Evolutionary conservation across 192 early-diverging fungal species (phyloP).

Genomic region (Coemansia sp.): DNA sequence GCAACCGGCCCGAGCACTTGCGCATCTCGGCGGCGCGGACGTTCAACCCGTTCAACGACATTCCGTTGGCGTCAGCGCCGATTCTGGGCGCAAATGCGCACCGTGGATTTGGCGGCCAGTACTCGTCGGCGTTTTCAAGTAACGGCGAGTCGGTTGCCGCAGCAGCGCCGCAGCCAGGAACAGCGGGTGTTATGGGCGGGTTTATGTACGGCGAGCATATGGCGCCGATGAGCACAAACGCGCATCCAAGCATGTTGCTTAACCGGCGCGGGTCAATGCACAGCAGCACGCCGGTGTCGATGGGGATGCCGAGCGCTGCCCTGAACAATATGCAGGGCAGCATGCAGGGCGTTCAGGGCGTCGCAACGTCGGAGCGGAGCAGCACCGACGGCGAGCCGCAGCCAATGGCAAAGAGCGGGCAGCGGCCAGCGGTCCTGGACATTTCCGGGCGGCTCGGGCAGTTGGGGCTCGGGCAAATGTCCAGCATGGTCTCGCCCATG

Average conservation of each 20-base stretch:
- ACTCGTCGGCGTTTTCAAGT: slow-evolving; percentile 39
- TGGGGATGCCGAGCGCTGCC: slow-evolving; percentile 17
- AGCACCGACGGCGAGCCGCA: slow-evolving; percentile 39
- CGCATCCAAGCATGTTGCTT: slow-evolving; percentile 26
- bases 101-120: slow-evolving; percentile 28
- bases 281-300: slow-evolving; percentile 35
- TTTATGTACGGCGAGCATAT: slow-evolving; percentile 35
- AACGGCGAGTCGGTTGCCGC: slow-evolving; percentile 20
- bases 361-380: slow-evolving; percentile 41
- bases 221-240: slow-evolving; percentile 1
- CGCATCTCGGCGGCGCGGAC: slow-evolving; percentile 42
- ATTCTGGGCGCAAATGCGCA: slow-evolving; percentile 39
- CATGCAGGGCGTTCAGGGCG: background rate
- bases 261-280: slow-evolving; percentile 48
- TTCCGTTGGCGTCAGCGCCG: slow-evolving; percentile 48
- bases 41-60: slow-evolving; percentile 52
- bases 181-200: slow-evolving; percentile 35
- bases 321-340: background rate
- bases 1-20: slow-evolving; percentile 44
- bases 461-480: slow-evolving; percentile 40
- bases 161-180: slow-evolving; percentile 19
- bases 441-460: slow-evolving; percentile 43
- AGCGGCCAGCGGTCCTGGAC: slow-evolving; percentile 46
- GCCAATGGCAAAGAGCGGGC: slow-evolving; percentile 36
- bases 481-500: slow-evolving; percentile 42